Percentiles rank a stretch among this genome's conserved stretches.
Conservation (phyloP, 176 grass and related monocot genomes). For the Neostapfia colusana region DNA sequence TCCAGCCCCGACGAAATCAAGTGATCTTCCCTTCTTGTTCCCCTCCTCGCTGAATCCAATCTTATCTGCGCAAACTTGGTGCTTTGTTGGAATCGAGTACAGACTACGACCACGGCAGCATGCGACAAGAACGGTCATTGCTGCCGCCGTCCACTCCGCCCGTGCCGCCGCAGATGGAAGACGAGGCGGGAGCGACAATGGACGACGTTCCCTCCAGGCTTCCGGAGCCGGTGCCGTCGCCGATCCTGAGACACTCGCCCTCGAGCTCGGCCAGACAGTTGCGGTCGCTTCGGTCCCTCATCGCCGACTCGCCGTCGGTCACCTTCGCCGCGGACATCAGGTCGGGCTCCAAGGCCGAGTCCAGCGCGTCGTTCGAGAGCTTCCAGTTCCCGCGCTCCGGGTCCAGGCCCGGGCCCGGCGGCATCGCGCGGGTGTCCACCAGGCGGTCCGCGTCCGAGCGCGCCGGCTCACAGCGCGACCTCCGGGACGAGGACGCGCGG, state of each 20-base stretch:
- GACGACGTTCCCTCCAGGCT: conserved; percentile 36
- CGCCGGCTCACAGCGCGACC: conserved; percentile 68
- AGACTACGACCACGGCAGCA: not conserved
- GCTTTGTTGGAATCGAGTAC: not conserved
- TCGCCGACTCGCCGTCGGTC: conserved; percentile 41
- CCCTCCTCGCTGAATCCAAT: conserved; percentile 14
- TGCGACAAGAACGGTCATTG: conserved; percentile 35
- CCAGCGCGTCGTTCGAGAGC: conserved; percentile 31
- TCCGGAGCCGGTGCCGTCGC: conserved; percentile 53
- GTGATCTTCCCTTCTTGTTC: conserved; percentile 34
- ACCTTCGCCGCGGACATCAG: conserved; percentile 42
- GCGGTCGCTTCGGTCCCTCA: conserved; percentile 41
- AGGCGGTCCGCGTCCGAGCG: conserved; percentile 62
- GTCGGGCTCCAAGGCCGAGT: conserved; percentile 44
- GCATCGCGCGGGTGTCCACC: conserved; percentile 28
- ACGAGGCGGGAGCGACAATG: conserved; percentile 15
- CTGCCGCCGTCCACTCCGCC: conserved; percentile 31
- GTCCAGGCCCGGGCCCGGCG: conserved; percentile 19
- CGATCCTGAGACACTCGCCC: conserved; percentile 52
- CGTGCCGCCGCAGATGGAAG: not conserved
- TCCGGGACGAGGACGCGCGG: conserved; percentile 83
- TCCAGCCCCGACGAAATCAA: conserved; percentile 23
- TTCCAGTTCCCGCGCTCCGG: conserved; percentile 40
- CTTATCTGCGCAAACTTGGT: not conserved
- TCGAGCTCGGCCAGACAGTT: not conserved